Conservation (phyloP, 495 filamentous ascomycete species). For the Opeltia flavorubescens region DNA sequence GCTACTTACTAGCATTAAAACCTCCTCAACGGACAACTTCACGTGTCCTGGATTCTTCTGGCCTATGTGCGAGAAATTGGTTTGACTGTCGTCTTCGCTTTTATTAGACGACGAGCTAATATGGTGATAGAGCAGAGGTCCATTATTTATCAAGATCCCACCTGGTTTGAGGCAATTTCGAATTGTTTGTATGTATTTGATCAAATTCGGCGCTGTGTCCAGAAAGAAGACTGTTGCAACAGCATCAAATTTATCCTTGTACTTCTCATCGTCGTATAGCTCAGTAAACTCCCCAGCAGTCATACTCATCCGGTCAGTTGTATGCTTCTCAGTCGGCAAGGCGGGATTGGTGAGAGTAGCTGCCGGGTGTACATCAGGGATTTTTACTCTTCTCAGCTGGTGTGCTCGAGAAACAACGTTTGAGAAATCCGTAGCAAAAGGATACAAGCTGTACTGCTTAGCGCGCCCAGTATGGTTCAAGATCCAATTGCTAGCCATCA, state of each 20-base stretch:
- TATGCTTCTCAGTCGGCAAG: slow-evolving; percentile 13
- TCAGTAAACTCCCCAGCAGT: slow-evolving; percentile 70
- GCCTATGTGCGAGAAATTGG: slow-evolving; percentile 18
- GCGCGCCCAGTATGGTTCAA: slow-evolving; percentile 53
- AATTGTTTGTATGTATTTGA: slow-evolving; percentile 76
- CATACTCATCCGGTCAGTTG: slow-evolving; percentile 64
- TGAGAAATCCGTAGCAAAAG: slow-evolving; percentile 68
- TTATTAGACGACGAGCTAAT: slow-evolving; percentile 22
- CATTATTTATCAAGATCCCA: slow-evolving; percentile 79
- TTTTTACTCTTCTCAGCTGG: slow-evolving; percentile 52
- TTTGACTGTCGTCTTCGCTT: slow-evolving; percentile 11
- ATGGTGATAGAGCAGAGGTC: slow-evolving; percentile 86
- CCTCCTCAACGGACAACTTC: slow-evolving; percentile 79
- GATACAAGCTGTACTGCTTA: slow-evolving; percentile 44
- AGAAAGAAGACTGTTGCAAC: slow-evolving; percentile 90
- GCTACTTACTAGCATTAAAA: slow-evolving; percentile 56
- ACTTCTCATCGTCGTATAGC: slow-evolving; percentile 47
- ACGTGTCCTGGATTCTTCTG: slow-evolving; percentile 73
- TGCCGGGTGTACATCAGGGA: slow-evolving; percentile 68
- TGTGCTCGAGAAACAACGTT: slow-evolving; percentile 58
- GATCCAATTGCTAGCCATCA: slow-evolving; percentile 75
- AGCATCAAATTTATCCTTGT: slow-evolving; percentile 54
- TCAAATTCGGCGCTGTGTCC: slow-evolving; percentile 86
- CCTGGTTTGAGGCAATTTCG: slow-evolving; percentile 59
- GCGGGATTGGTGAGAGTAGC: slow-evolving; percentile 28